Conservation (phyloP, 1,139 yeast species). For the Meyerozyma sp. region DNA sequence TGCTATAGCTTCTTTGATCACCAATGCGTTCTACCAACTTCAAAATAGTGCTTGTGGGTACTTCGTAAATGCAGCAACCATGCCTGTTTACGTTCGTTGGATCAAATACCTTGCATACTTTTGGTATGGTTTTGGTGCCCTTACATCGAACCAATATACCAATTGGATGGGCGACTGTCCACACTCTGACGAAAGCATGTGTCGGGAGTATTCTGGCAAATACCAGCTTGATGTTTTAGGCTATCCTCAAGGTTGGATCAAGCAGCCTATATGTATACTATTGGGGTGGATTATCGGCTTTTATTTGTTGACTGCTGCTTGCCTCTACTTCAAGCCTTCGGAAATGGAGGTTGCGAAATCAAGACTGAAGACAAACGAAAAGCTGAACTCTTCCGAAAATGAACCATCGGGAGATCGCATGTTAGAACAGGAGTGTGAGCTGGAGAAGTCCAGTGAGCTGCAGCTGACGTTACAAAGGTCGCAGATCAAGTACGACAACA, state of each 20-base stretch:
- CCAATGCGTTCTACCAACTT: constrained; percentile 61
- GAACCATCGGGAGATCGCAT: background rate
- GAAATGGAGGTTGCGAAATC: constrained; percentile 51
- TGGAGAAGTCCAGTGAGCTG: background rate
- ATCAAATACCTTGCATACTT: constrained; percentile 67
- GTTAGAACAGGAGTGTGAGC: background rate
- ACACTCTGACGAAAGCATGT: constrained; percentile 17
- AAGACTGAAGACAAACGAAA: constrained; percentile 14
- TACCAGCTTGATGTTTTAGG: constrained; percentile 56
- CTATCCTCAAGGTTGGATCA: constrained; percentile 59
- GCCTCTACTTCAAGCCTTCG: constrained; percentile 42
- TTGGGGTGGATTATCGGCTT: constrained; percentile 59
- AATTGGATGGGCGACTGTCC: constrained; percentile 57
- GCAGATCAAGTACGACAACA: background rate
- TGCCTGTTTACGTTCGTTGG: constrained; percentile 90
- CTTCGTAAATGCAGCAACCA: constrained; percentile 63
- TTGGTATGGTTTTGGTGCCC: constrained; percentile 75
- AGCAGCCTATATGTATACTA: constrained; percentile 57
- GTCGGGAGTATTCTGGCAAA: constrained; percentile 47
- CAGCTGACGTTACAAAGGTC: background rate
- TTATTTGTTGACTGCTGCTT: constrained; percentile 41
- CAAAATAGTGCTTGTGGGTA: constrained; percentile 81
- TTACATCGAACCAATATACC: constrained; percentile 60
- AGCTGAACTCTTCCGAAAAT: constrained; percentile 4
- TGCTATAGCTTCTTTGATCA: constrained; percentile 56